Evolutionary conservation across 345 rosid genomes (phyloP).

Genomic region (Gynandropsis gynandra): DNA sequence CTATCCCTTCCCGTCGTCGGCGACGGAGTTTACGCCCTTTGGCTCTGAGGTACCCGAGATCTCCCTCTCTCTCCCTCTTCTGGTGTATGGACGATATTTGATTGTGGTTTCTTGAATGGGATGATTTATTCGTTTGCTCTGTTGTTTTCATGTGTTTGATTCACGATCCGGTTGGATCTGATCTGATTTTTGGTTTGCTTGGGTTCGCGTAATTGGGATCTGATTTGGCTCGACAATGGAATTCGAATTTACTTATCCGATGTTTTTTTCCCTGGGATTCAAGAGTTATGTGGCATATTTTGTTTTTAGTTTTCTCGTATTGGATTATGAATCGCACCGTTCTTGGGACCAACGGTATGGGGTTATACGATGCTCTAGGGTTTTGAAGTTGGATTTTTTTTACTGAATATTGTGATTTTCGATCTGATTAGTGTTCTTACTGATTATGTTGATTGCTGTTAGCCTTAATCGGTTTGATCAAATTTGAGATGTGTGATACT

Average conservation of each 20-base stretch:
- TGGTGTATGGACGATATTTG: background rate
- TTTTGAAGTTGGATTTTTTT: background rate
- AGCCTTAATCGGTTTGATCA: background rate
- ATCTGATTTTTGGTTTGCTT: background rate
- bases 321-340: constrained; percentile 7
- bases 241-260: background rate
- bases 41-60: constrained; percentile 46
- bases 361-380: background rate
- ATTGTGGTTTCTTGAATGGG: background rate
- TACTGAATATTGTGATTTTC: background rate
- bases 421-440: background rate
- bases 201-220: constrained; percentile 4
- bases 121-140: background rate
- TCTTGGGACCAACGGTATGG: background rate
- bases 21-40: constrained; percentile 78
- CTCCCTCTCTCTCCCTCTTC: background rate
- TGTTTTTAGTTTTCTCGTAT: background rate
- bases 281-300: constrained; percentile 8
- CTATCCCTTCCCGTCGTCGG: constrained; percentile 58
- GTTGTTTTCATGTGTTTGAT: background rate
- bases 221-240: background rate
- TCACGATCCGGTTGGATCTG: constrained; percentile 22
- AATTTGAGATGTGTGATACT: background rate
- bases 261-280: background rate
- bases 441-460: background rate